Evolutionary conservation across 169 alveolate species (phyloP).

Genomic region (Neospora caninum): DNA sequence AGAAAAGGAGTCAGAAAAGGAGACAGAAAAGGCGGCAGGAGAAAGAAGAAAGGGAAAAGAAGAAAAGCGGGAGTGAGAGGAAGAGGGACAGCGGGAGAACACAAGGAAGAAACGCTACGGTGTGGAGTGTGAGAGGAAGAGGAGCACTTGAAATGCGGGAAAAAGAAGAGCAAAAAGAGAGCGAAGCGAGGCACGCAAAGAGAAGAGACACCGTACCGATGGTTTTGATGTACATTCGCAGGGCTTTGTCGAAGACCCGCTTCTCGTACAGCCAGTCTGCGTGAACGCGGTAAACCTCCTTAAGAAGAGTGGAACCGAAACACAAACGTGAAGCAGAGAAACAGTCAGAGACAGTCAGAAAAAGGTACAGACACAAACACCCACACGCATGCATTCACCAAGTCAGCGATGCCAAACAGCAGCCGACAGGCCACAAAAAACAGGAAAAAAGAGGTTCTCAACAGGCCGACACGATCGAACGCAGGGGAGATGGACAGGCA

Average conservation of each 20-base stretch:
- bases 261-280: constrained; percentile 70
- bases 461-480: too few species aligned
- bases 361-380: background rate
- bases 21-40: background rate
- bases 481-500: too few species aligned
- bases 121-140: too few species aligned
- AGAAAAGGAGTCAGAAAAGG: too few species aligned
- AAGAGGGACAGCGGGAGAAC: background rate
- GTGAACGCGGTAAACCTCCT: constrained; percentile 70
- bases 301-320: background rate
- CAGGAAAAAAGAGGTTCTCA: too few species aligned
- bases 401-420: background rate
- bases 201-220: constrained; percentile 55
- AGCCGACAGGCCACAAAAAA: too few species aligned
- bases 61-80: background rate
- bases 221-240: constrained; percentile 66
- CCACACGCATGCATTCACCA: background rate
- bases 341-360: background rate
- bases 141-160: too few species aligned
- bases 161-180: too few species aligned
- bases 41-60: background rate
- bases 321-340: background rate
- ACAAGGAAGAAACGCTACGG: too few species aligned
- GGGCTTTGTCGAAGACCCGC: constrained; percentile 64
- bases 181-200: too few species aligned